These are phyloP conservation scores for Chlorella sp. DNA, from an alignment of 139 green algal species.

Conservation along the genomic window DNA sequence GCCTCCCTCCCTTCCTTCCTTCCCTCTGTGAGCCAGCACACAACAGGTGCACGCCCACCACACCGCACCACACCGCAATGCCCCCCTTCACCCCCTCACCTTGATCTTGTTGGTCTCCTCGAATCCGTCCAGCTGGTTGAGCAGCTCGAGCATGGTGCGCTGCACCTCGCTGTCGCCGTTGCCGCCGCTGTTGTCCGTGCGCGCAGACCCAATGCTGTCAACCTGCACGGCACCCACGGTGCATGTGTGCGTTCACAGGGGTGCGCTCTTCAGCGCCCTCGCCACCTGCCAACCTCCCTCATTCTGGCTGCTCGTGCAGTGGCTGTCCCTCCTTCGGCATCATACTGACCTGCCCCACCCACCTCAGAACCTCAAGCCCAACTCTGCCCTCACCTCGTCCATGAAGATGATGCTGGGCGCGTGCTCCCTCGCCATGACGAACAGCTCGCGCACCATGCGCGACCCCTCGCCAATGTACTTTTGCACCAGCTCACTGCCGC, in stretches of 20 bases:
- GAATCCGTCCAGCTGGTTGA: constrained; percentile 99
- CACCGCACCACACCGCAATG: too few species aligned
- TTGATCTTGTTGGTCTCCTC: constrained; percentile 99
- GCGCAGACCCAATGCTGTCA: constrained; percentile 92
- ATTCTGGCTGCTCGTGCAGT: too few species aligned
- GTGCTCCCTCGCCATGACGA: constrained; percentile 98
- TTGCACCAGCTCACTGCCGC: constrained; percentile 94
- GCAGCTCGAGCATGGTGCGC: constrained; percentile 98
- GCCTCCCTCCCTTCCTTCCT: too few species aligned
- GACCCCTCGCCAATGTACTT: constrained; percentile 99
- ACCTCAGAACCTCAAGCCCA: too few species aligned
- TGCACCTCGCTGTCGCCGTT: constrained; percentile 97
- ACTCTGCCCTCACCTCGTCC: constrained; percentile 84
- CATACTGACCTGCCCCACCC: too few species aligned
- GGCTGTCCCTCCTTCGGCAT: too few species aligned
- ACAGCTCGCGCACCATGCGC: constrained; percentile 98
- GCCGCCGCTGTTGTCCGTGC: constrained; percentile 77
- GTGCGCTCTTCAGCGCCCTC: too few species aligned
- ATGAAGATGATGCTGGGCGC: constrained; percentile 96
- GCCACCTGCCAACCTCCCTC: too few species aligned
- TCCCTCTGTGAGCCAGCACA: too few species aligned
- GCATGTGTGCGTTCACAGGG: too few species aligned
- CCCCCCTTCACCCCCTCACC: constrained; percentile 42
- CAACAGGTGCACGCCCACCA: too few species aligned
- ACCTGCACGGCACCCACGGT: too few species aligned